Base-by-base conservation (phyloP, 768 basidiomycete species). In the Clitopilus hobsonii region DNA sequence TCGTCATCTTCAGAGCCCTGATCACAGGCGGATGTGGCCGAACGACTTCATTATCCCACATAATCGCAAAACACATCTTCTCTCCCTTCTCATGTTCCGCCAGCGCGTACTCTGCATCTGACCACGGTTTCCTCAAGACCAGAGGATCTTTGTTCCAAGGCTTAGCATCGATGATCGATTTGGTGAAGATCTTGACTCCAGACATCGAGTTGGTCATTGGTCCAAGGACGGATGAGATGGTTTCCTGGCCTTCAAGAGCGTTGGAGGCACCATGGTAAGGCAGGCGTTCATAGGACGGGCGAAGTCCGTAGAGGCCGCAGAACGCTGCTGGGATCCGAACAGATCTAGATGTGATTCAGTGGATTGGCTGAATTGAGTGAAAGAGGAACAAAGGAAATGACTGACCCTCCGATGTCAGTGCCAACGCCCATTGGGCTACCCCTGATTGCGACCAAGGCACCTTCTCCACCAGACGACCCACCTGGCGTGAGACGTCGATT, bases 381-480 rank as follows among this genome's bases (percentile, higher is more conserved):
- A 47, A 23, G 47, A 6, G 20, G 52, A 56, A 41, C 14, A n/a
- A 6, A 14, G 14, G 16, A 23, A 18, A 25, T 8, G 23, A 28
- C 58, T 74, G 28, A 83, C 82, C 82, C 82, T 54, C 79, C 81
- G 38, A 86, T 79, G 63, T 86, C 85, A 1, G 85, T 83, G 3
- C 85, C 85, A 3, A 86, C 73, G 5, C 85, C 85, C 1, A 88
- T 61, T 3, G 79, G 78, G 47, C 79, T 79, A 11, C 86, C 85
- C 57, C 76, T 79, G 70, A 85, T 70, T 0, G 79, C 85, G 2
- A 87, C 56, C 0, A 88, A 70, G 0, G 86, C 84, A 7, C 81
- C 82, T 69, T 88, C 87, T 0, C 87, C 87, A 1, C 86, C 87
- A 1, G 80, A 82, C 0, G 83, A 85, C 1, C 86, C 87, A 1